Base-by-base conservation (phyloP, 75 land plant genomes). In the Sequoia sempervirens region DNA sequence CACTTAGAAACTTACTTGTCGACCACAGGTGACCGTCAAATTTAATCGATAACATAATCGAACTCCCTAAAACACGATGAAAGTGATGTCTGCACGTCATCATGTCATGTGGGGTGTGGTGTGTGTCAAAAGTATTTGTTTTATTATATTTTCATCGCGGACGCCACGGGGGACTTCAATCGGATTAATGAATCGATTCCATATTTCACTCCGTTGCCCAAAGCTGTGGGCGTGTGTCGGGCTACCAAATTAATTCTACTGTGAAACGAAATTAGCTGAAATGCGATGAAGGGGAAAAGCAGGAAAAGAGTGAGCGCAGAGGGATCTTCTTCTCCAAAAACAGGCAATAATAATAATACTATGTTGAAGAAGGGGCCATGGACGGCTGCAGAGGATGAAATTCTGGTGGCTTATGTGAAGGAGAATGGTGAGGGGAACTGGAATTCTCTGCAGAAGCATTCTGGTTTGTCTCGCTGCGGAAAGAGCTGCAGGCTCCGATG, bases 401-500 rank as follows among this genome's bases (percentile, higher is more conserved):
- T 90, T 56, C 85, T 92, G 64, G 79, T 92, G 30, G 89, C 92
- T 4, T 90, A 92, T 79, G 92, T 92, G 79, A 85, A 83, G n/a
- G 87, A 87, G 83, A 85, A 92, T 72, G 93, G 93, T n/a, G 92
- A 90, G 81, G 93, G 93, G 14, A 92, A 90, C 80, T 92, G 93
- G 93, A 92, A 92, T 83, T 85, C 90, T 41, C 92, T 92, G 75
- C 93, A 92, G 89, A 88, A 85, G 81, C 83, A 89, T 81, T 87
- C 92, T 3, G 93, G 93, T 17, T 83, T 92, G 72, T 85, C 69
- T 8, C 88, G 93, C 79, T 92, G 92, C 73, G 93, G 93, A 50
- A 92, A 92, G 84, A 92, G 93, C 84, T 92, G 93, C 86, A 88
- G 93, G 10, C 90, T 92, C 34, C 90, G 93, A 18, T 92, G 93